Conservation (phyloP, 2,329 filamentous ascomycete genomes). For the Leptoxyphium fumago region DNA sequence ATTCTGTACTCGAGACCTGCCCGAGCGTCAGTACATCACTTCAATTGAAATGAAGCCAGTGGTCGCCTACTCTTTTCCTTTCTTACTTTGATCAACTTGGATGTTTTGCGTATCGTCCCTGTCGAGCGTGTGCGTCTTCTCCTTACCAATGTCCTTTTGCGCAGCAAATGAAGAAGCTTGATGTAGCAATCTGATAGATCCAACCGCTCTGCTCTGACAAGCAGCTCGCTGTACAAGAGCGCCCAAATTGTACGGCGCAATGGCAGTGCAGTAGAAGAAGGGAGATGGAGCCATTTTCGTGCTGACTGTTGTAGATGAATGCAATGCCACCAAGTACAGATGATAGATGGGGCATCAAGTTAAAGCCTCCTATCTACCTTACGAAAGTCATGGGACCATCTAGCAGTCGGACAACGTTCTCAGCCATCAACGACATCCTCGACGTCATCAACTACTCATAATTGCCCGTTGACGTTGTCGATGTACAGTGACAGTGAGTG, state of each 20-base stretch:
- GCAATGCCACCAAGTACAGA: too few relatives aligned
- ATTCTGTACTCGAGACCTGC: slow-evolving; percentile 17
- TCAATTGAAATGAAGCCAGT: background rate
- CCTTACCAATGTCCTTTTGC: background rate
- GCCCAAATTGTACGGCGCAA: background rate
- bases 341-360: too few relatives aligned
- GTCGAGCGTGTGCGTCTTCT: background rate
- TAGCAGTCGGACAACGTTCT: too few relatives aligned
- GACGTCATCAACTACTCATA: too few relatives aligned
- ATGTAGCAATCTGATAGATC: too few relatives aligned
- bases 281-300: slow-evolving; percentile 19
- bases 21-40: background rate
- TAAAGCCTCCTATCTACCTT: too few relatives aligned
- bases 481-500: background rate
- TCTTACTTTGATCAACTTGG: background rate
- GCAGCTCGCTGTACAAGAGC: too few relatives aligned
- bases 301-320: background rate
- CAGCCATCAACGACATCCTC: too few relatives aligned
- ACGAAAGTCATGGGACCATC: too few relatives aligned
- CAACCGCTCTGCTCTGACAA: too few relatives aligned
- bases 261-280: slow-evolving; percentile 21
- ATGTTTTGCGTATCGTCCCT: background rate
- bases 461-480: too few relatives aligned
- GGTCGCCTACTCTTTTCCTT: slow-evolving; percentile 20
- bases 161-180: too few relatives aligned